phyloP scores from a whole-genome alignment of 169 alveolate genomes.

The Plasmodium chabaudi region DNA sequence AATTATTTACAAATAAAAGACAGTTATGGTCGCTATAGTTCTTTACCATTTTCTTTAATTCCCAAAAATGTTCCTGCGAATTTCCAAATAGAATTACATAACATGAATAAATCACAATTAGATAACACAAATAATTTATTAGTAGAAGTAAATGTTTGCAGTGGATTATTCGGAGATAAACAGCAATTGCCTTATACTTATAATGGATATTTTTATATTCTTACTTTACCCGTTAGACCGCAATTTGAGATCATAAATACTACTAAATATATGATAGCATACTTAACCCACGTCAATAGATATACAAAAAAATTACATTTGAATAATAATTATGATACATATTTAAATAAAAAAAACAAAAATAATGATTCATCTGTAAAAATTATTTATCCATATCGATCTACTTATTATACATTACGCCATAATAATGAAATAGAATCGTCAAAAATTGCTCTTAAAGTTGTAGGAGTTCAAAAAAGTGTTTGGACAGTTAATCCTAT shows the following conservation, averaged over 20 bases:
- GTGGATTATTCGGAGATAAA: conserved; percentile 86
- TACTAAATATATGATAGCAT: conserved; percentile 83
- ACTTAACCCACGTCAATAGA: conserved; percentile 74
- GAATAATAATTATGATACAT: conserved; percentile 26
- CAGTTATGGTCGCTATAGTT: conserved; percentile 62
- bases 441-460: conserved; percentile 77
- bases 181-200: conserved; percentile 86
- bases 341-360: conserved; percentile 71
- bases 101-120: conserved; percentile 40
- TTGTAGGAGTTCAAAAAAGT: conserved; percentile 73
- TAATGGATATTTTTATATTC: conserved; percentile 86
- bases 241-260: conserved; percentile 86
- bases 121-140: conserved; percentile 77
- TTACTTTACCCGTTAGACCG: conserved; percentile 85
- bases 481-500: conserved; percentile 58
- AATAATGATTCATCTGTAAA: conserved; percentile 54
- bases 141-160: conserved; percentile 84
- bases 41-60: conserved; percentile 82
- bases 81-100: conserved; percentile 83
- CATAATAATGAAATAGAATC: conserved; percentile 71
- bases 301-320: conserved; percentile 32
- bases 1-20: conserved; percentile 75
- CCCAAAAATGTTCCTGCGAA: conserved; percentile 84
- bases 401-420: conserved; percentile 58
- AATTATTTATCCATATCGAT: conserved; percentile 76